Conservation (phyloP, 345 rosid genomes). For the Ceriops tagal region DNA sequence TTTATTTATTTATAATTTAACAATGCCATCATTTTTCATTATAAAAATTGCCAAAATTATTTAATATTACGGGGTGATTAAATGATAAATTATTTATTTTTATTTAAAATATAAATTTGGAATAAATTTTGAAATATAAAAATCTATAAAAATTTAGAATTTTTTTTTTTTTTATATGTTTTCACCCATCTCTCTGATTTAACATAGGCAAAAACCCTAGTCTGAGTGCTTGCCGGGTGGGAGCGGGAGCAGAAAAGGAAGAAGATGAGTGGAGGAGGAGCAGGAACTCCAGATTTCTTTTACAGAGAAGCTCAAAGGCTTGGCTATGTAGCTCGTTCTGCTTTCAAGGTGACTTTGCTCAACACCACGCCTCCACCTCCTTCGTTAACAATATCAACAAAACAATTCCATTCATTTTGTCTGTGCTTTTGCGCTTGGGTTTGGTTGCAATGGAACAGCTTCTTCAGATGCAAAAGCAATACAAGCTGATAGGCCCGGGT, state of each 20-base stretch:
- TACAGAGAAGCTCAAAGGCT: slow-evolving; percentile 96
- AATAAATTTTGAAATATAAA: too few relatives aligned
- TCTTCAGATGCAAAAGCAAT: slow-evolving; percentile 84
- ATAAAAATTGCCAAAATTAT: too few relatives aligned
- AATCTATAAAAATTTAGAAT: too few relatives aligned
- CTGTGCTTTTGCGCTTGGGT: neutral
- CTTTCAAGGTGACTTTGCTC: slow-evolving; percentile 63
- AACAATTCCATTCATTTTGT: neutral
- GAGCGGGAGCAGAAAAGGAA: neutral
- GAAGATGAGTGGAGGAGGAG: slow-evolving; percentile 69
- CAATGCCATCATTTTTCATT: too few relatives aligned
- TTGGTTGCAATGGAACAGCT: slow-evolving; percentile 41
- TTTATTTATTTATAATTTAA: too few relatives aligned
- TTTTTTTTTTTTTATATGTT: too few relatives aligned
- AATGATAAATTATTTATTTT: too few relatives aligned
- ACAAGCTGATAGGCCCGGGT: slow-evolving; percentile 73
- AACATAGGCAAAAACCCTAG: too few relatives aligned
- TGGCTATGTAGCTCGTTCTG: slow-evolving; percentile 96
- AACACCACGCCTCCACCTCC: neutral
- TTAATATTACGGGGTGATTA: too few relatives aligned
- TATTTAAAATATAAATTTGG: too few relatives aligned
- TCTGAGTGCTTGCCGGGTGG: too few relatives aligned
- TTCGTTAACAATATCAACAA: neutral
- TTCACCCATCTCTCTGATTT: too few relatives aligned
- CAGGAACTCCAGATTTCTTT: slow-evolving; percentile 72